Evolutionary conservation across 2,329 filamentous ascomycete species (phyloP), one percentile per base, ranked within the genome.

Genomic region (Pezicula rhizophila): DNA sequence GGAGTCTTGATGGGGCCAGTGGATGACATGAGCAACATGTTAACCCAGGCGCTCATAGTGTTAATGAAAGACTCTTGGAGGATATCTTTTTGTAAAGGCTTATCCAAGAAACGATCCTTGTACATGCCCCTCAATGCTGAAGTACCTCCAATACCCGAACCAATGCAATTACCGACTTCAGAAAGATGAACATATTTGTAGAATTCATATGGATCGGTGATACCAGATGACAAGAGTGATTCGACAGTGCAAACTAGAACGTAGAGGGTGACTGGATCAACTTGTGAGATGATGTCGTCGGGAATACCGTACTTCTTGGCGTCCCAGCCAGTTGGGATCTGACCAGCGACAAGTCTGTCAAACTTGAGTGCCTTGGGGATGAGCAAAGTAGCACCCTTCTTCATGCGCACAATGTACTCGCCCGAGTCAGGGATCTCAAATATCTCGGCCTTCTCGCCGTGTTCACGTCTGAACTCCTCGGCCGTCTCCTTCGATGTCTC

Each of bases 21-120:
- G 5, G 93, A 97, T 4, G 93, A 99, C 56, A 99, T 76, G 56
- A 99, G 77, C 71, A 99, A 76, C 93, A 99, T 99, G 77, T 99
- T 99, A 50, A 99, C 91, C 93, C 93, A 99, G 14, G 93, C 93
- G 60, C 89, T 86, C 92, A 99, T 99, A 48, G 93, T 99, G 78
- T 99, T 99, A 80, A 99, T 97, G 78, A 99, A 99, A 11, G 93
- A 97, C 72, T 99, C 93, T 67, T 99, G 95, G 12, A 99, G 80
- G 66, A 99, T 96, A 66, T 99, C 93, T 73, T 97, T 99, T 72
- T 99, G 95, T 44, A 99, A 81, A 48, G 92, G 93, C 75, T 91
- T 93, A 74, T 99, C 93, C 54, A 97, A 79, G 82, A 85, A 97
- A 52, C 93, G 87, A 69, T 96, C 92, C 71, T 92, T 93, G 78